Percentiles rank a stretch among this genome's conserved stretches.
Evolutionary conservation across 108 stramenopile genomes (phyloP).

Genomic region (Nannochloropsis oceanica): DNA sequence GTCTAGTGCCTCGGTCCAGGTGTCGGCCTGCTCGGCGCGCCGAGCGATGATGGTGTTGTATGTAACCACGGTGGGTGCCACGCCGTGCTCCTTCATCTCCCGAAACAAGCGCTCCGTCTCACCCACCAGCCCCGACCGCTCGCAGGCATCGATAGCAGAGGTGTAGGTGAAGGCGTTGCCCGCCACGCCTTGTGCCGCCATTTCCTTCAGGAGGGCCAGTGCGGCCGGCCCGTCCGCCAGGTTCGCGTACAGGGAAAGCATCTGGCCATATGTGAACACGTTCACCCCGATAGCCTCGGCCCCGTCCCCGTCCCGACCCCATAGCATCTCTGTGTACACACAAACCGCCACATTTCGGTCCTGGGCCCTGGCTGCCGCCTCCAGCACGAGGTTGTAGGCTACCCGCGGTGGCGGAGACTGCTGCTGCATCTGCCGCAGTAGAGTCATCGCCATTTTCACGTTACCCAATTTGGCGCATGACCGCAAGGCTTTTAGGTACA

Average conservation of each 20-base stretch:
- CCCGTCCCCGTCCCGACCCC: not conserved
- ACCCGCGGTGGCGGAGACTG: not conserved
- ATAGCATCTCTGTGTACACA: not conserved
- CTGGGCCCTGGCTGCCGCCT: not conserved
- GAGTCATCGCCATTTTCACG: not conserved
- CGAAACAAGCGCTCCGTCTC: not conserved
- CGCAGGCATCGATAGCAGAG: not conserved
- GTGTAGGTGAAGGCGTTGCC: slow-evolving; percentile 1
- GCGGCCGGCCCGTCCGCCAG: not conserved
- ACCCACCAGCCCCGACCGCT: not conserved
- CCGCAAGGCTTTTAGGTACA: not conserved
- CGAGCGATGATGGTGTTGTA: not conserved
- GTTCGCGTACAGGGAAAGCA: not conserved
- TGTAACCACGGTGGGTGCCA: not conserved
- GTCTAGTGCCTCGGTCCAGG: not conserved
- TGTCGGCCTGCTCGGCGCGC: not conserved
- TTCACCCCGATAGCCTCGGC: not conserved
- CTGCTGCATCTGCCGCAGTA: not conserved
- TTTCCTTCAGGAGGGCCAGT: not conserved
- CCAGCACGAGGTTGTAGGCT: not conserved
- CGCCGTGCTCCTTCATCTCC: not conserved
- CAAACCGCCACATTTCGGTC: not conserved
- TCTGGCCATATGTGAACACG: not conserved
- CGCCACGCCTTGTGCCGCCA: not conserved
- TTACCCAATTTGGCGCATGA: not conserved